phyloP scores from a whole-genome alignment of 306 rosid genomes.

The Ceratonia siliqua region DNA sequence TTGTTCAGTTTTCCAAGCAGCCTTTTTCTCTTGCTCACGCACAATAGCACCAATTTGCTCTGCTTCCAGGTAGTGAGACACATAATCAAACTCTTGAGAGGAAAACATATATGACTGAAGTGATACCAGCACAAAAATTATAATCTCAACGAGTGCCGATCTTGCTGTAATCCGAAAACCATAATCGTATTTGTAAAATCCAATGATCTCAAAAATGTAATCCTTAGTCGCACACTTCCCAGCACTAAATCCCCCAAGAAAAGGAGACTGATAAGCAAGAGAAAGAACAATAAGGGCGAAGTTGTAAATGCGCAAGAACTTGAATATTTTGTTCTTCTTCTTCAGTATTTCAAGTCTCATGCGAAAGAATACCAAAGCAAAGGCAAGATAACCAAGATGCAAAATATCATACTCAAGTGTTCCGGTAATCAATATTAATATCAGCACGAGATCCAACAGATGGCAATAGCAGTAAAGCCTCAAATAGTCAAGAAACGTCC shows the following conservation, averaged over 20 bases:
- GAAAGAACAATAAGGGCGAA: conserved; percentile 80
- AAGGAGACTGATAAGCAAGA: conserved; percentile 95
- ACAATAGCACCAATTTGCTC: conserved; percentile 99
- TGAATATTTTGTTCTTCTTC: conserved; percentile 90
- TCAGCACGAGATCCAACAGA: conserved; percentile 85
- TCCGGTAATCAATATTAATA: conserved; percentile 87
- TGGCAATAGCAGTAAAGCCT: conserved; percentile 97
- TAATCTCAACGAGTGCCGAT: conserved; percentile 94
- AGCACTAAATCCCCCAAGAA: conserved; percentile 73
- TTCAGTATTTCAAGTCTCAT: conserved; percentile 90
- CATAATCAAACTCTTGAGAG: conserved; percentile 85
- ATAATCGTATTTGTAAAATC: conserved; percentile 87
- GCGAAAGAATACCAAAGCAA: conserved; percentile 91
- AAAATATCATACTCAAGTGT: conserved; percentile 94
- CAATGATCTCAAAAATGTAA: conserved; percentile 79
- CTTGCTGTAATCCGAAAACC: conserved; percentile 96
- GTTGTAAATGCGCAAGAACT: conserved; percentile 87
- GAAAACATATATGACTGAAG: conserved; percentile 93
- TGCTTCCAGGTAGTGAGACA: conserved; percentile 90
- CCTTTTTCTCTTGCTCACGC: conserved; percentile 95
- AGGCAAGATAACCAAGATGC: conserved; percentile 98
- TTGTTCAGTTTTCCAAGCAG: conserved; percentile 97
- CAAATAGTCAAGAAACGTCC: conserved; percentile 94
- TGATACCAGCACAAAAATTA: conserved; percentile 90
- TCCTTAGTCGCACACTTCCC: conserved; percentile 72